Evolutionary conservation across 2,329 filamentous ascomycete species (phyloP).

Genomic region (Fusarium camptoceras): DNA sequence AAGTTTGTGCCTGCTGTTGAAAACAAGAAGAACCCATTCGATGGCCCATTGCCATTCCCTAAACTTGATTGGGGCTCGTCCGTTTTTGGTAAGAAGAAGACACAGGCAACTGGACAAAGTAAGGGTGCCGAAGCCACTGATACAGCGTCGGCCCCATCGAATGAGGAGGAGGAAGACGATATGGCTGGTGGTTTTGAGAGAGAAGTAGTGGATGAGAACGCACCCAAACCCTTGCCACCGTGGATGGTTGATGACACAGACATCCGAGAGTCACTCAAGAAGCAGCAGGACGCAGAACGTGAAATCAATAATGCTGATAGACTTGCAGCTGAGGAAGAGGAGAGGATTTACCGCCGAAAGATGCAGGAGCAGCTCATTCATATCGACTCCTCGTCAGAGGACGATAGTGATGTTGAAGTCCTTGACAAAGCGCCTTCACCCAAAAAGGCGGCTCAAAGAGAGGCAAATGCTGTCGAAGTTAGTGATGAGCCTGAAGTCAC

Average conservation of each 20-base stretch:
- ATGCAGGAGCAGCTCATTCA: slow-evolving; percentile 66
- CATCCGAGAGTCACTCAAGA: slow-evolving; percentile 71
- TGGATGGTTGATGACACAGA: slow-evolving; percentile 78
- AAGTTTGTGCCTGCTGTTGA: slow-evolving; percentile 55
- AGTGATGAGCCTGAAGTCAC: slow-evolving; percentile 1
- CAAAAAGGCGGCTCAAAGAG: slow-evolving; percentile 33
- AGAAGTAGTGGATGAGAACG: slow-evolving; percentile 56
- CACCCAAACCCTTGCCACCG: slow-evolving; percentile 74
- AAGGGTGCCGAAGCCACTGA: slow-evolving; percentile 32
- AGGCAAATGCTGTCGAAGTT: slow-evolving; percentile 9
- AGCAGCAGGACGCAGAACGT: slow-evolving; percentile 66
- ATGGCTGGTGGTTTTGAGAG: slow-evolving; percentile 75
- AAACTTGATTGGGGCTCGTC: slow-evolving; percentile 78
- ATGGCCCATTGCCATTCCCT: slow-evolving; percentile 90
- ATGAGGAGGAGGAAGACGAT: slow-evolving; percentile 57
- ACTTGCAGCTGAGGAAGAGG: slow-evolving; percentile 67
- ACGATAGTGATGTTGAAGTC: slow-evolving; percentile 68
- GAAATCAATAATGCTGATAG: slow-evolving; percentile 74
- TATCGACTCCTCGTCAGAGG: slow-evolving; percentile 71
- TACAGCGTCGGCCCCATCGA: slow-evolving; percentile 32
- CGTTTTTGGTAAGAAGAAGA: slow-evolving; percentile 62
- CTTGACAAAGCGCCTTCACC: slow-evolving; percentile 60
- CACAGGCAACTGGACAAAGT: slow-evolving; percentile 29
- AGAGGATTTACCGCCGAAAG: slow-evolving; percentile 58
- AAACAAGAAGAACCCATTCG: slow-evolving; percentile 73